Evolutionary conservation across 257 asterid genomes (phyloP).

Genomic region (Thymus quinquecostatus): DNA sequence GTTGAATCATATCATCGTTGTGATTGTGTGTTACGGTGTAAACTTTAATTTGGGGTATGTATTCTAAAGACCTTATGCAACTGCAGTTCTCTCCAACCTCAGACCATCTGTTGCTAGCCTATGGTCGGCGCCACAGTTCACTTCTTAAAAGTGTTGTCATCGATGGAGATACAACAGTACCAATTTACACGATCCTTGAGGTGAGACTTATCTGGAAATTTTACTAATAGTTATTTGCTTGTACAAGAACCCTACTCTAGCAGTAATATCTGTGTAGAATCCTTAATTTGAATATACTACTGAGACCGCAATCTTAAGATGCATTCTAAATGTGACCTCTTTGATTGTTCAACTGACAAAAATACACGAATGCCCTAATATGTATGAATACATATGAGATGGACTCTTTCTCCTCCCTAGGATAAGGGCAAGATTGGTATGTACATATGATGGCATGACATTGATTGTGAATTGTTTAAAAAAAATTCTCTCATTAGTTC

Average conservation of each 20-base stretch:
- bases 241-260: constrained; percentile 9
- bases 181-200: constrained; percentile 90
- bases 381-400: too few species aligned
- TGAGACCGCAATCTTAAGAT: neutral
- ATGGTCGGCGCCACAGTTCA: constrained; percentile 90
- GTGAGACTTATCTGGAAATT: constrained; percentile 40
- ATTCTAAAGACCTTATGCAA: constrained; percentile 42
- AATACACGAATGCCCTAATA: too few species aligned
- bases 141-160: constrained; percentile 89
- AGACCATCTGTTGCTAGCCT: constrained; percentile 92
- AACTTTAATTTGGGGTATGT: constrained; percentile 58
- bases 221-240: neutral
- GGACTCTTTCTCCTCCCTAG: too few species aligned
- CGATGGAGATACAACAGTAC: constrained; percentile 85
- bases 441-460: too few species aligned
- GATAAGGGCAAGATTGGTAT: too few species aligned
- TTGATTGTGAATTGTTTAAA: too few species aligned
- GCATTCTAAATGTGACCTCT: neutral
- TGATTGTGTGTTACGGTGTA: too few species aligned
- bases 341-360: too few species aligned
- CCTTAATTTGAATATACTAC: neutral
- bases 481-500: neutral
- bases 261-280: constrained; percentile 8
- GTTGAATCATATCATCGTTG: constrained; percentile 55
- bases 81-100: constrained; percentile 96